phyloP scores from a whole-genome alignment of 1,284 basidiomycete species.

The Volvariella volvacea region DNA sequence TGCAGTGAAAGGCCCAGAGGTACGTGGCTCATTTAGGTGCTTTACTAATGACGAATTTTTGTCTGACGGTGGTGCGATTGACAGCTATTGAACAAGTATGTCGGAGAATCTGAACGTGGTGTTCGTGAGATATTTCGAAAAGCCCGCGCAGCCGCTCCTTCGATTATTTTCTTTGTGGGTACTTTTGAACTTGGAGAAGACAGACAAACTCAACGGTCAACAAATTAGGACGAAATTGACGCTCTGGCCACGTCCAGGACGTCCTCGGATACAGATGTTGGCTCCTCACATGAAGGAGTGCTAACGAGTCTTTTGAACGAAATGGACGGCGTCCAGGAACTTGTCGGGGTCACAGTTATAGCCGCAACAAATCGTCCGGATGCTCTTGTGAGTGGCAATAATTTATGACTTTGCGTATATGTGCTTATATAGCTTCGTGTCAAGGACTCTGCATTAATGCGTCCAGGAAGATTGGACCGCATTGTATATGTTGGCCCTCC shows the following conservation, averaged over 20 bases:
- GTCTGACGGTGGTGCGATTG: slow-evolving; percentile 1
- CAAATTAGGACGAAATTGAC: slow-evolving; percentile 89
- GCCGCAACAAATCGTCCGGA: slow-evolving; percentile 97
- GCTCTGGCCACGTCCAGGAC: slow-evolving; percentile 78
- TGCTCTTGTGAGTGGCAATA: slow-evolving; percentile 59
- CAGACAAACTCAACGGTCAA: slow-evolving; percentile 1
- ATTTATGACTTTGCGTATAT: not conserved
- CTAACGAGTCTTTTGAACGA: slow-evolving; percentile 93
- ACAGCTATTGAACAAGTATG: slow-evolving; percentile 92
- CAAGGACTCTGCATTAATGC: slow-evolving; percentile 90
- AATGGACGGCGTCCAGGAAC: slow-evolving; percentile 97
- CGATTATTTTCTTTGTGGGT: slow-evolving; percentile 92
- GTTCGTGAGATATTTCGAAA: slow-evolving; percentile 95
- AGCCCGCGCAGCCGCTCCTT: slow-evolving; percentile 88
- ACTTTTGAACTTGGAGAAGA: slow-evolving; percentile 6
- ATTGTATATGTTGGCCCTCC: slow-evolving; percentile 95
- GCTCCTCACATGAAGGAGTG: slow-evolving; percentile 75
- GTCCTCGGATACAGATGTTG: slow-evolving; percentile 51
- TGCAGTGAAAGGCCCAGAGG: slow-evolving; percentile 97
- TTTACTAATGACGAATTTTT: not conserved
- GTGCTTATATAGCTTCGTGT: slow-evolving; percentile 3
- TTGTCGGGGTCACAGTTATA: slow-evolving; percentile 88
- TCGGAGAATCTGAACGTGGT: slow-evolving; percentile 94
- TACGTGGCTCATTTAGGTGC: slow-evolving; percentile 19
- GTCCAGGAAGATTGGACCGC: slow-evolving; percentile 93